These are phyloP conservation scores for Pneumocystis jirovecii DNA, from an alignment of 1,139 yeast genomes.

Conservation along the genomic window DNA sequence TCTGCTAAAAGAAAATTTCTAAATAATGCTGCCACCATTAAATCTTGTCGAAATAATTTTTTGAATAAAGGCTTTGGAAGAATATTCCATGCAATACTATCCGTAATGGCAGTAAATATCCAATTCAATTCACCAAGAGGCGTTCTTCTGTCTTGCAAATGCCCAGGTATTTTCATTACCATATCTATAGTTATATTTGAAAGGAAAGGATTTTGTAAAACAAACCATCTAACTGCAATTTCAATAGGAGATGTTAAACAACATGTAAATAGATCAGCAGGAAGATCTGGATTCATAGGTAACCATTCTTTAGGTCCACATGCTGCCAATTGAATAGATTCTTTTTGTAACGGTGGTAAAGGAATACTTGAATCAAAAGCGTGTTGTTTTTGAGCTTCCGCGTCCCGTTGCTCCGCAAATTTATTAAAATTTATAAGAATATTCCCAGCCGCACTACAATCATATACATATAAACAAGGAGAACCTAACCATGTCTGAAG, in stretches of 20 bases:
- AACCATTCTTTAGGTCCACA: conserved; percentile 73
- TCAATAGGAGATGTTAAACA: conserved; percentile 93
- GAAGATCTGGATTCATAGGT: conserved; percentile 88
- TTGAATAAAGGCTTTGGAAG: conserved; percentile 79
- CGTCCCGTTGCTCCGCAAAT: conserved; percentile 80
- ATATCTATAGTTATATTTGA: conserved; percentile 22
- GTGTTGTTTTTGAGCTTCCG: conserved; percentile 46
- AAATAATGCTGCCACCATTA: conserved; percentile 92
- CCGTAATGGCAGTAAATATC: conserved; percentile 97
- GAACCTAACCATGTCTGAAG: conserved; percentile 96
- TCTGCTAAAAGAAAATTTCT: conserved; percentile 83
- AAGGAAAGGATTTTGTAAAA: conserved; percentile 54
- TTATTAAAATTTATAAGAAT: conserved; percentile 79
- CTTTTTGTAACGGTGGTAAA: conserved; percentile 55
- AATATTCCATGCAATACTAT: conserved; percentile 95
- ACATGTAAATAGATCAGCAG: conserved; percentile 91
- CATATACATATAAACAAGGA: conserved; percentile 89
- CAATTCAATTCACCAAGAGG: conserved; percentile 93
- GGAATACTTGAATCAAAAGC: conserved; percentile 48
- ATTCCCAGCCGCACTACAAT: conserved; percentile 89
- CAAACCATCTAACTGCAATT: conserved; percentile 81
- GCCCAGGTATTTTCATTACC: conserved; percentile 59
- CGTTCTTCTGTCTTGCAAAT: conserved; percentile 79
- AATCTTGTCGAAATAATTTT: conserved; percentile 79
- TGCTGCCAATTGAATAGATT: conserved; percentile 88